Evolutionary conservation across 2,329 filamentous ascomycete genomes (phyloP).

Genomic region (Metarhizium humberi): DNA sequence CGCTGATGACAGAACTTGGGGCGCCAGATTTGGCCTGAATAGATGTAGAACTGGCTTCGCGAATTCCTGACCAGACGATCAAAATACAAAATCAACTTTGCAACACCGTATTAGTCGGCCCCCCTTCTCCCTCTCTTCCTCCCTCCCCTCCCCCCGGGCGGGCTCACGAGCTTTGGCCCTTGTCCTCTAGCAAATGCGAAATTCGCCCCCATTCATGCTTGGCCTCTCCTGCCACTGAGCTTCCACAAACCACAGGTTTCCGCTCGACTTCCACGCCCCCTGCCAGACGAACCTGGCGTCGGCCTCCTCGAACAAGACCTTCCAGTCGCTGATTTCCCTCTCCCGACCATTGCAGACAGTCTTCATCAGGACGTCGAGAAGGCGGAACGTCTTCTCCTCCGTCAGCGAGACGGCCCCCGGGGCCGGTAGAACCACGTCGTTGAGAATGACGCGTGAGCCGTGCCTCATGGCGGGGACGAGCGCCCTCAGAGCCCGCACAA

Average conservation of each 20-base stretch:
- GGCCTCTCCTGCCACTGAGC: conserved; percentile 22
- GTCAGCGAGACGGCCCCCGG: conserved; percentile 18
- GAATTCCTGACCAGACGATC: too few relatives aligned
- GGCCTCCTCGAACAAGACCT: conserved; percentile 28
- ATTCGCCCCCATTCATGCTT: not conserved
- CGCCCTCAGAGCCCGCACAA: conserved; percentile 30
- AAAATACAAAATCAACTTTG: too few relatives aligned
- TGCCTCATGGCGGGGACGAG: conserved; percentile 40
- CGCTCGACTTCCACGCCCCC: conserved; percentile 16
- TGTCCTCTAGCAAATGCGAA: too few relatives aligned
- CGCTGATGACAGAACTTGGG: too few relatives aligned
- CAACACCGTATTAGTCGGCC: too few relatives aligned
- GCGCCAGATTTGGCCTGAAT: too few relatives aligned
- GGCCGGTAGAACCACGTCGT: conserved; percentile 26
- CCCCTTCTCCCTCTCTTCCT: too few relatives aligned
- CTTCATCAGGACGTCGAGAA: conserved; percentile 39
- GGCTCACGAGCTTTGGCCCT: too few relatives aligned
- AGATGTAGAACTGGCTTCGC: too few relatives aligned
- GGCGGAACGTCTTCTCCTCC: conserved; percentile 29
- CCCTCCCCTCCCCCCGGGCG: too few relatives aligned
- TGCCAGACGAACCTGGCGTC: conserved; percentile 28
- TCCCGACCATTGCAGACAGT: conserved; percentile 36
- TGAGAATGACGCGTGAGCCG: conserved; percentile 31
- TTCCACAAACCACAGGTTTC: conserved; percentile 27
- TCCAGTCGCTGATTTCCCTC: conserved; percentile 33